phyloP scores from a whole-genome alignment of 345 rosid genomes.

The Gossypium herbaceum region DNA sequence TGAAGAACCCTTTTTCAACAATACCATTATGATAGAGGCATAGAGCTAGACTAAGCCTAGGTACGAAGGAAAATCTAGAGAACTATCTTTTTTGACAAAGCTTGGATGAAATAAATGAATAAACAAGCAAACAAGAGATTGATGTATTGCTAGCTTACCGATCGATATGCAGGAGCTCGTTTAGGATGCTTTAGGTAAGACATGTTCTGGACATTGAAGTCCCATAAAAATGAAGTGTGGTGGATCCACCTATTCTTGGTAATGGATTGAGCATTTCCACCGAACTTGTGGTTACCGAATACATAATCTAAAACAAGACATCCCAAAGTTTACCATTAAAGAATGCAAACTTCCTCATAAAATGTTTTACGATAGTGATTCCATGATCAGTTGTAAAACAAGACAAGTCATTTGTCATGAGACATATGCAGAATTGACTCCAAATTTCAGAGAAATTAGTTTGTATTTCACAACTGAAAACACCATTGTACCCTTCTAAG shows the following conservation, averaged over 20 bases:
- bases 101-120: background rate
- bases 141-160: conserved; percentile 13
- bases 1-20: background rate
- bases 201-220: conserved; percentile 62
- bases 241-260: conserved; percentile 72
- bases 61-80: background rate
- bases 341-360: background rate
- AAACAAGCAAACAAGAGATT: background rate
- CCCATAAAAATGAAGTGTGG: conserved; percentile 89
- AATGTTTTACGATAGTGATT: background rate
- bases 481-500: background rate
- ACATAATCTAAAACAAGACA: conserved; percentile 61
- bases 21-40: background rate
- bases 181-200: conserved; percentile 50
- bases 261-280: conserved; percentile 88
- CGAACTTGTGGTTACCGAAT: conserved; percentile 71
- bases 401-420: background rate
- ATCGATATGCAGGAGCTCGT: conserved; percentile 22
- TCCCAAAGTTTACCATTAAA: background rate
- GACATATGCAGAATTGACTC: background rate
- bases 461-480: background rate
- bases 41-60: background rate
- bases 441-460: background rate
- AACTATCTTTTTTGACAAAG: background rate
- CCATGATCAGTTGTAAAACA: background rate